Conservation (phyloP, 2,329 filamentous ascomycete genomes). For the Colletotrichum tabaci region DNA sequence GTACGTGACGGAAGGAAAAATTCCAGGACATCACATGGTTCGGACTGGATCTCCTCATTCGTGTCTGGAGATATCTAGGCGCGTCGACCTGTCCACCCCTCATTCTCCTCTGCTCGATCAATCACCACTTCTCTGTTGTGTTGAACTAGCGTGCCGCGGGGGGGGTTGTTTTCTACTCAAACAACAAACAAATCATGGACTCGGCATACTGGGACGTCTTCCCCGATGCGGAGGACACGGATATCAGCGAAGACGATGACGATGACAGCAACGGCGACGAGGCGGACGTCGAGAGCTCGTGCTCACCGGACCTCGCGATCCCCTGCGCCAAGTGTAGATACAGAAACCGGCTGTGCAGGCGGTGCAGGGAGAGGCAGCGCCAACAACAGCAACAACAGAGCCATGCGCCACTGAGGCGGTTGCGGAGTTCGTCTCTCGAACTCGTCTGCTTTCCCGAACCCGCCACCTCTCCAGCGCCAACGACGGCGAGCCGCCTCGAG, state of each 20-base stretch:
- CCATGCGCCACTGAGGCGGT: not conserved
- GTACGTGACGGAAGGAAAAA: not conserved
- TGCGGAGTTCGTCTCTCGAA: constrained; percentile 13
- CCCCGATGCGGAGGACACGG: not conserved
- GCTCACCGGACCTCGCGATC: not conserved
- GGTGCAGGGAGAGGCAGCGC: constrained; percentile 2
- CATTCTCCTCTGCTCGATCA: not conserved
- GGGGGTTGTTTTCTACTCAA: too few species aligned
- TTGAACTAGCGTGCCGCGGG: not conserved
- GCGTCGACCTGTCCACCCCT: too few species aligned
- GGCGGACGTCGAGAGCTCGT: not conserved
- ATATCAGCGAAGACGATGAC: constrained; percentile 3
- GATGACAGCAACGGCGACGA: not conserved
- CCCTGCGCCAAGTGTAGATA: constrained; percentile 15
- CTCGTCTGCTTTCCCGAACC: not conserved
- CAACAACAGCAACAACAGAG: not conserved
- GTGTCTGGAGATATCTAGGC: not conserved
- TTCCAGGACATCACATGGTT: constrained; percentile 9
- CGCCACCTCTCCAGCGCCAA: not conserved
- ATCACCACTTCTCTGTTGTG: too few species aligned
- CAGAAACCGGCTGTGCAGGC: not conserved
- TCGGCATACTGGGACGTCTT: constrained; percentile 14
- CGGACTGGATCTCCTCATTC: not conserved
- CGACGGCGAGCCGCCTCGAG: not conserved
- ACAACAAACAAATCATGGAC: constrained; percentile 6